Percentiles rank a stretch among this genome's conserved stretches.
phyloP scores from a whole-genome alignment of 164 flowering plant species.

The Vitis rupestris region DNA sequence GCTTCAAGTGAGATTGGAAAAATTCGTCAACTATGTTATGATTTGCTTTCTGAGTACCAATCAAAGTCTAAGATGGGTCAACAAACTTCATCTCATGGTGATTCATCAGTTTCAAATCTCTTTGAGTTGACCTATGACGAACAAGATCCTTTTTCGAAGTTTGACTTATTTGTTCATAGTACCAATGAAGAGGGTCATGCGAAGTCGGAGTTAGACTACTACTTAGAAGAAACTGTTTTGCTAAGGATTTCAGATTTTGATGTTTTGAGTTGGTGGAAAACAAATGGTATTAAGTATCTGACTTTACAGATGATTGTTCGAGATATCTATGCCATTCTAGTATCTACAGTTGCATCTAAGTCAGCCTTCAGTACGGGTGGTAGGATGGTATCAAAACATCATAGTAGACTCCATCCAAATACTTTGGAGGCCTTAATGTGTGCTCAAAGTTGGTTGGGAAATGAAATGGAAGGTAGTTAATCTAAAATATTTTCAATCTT shows the following conservation, averaged over 20 bases:
- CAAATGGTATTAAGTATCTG: neutral
- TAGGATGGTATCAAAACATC: slow-evolving; percentile 8
- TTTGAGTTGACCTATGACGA: too few relatives aligned
- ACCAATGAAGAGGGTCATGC: neutral
- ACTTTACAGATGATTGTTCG: slow-evolving; percentile 3
- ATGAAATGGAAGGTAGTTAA: too few relatives aligned
- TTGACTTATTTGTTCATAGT: neutral
- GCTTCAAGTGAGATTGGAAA: too few relatives aligned
- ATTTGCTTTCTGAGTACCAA: too few relatives aligned
- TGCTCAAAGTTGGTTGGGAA: neutral
- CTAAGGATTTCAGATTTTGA: neutral
- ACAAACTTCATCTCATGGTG: too few relatives aligned
- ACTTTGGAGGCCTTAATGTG: slow-evolving; percentile 7
- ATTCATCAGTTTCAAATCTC: too few relatives aligned
- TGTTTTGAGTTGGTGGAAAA: too few relatives aligned
- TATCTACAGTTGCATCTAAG: too few relatives aligned
- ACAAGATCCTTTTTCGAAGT: neutral
- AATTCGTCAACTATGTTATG: too few relatives aligned
- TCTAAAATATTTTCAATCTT: too few relatives aligned
- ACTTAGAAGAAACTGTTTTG: neutral
- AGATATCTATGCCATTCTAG: neutral
- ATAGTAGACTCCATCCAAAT: neutral
- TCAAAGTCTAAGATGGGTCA: too few relatives aligned
- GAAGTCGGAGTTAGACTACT: neutral
- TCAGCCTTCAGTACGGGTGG: slow-evolving; percentile 11